Percentiles rank a stretch among this genome's conserved stretches.
phyloP scores from a whole-genome alignment of 495 filamentous ascomycete genomes.

The Penicillium salamii region DNA sequence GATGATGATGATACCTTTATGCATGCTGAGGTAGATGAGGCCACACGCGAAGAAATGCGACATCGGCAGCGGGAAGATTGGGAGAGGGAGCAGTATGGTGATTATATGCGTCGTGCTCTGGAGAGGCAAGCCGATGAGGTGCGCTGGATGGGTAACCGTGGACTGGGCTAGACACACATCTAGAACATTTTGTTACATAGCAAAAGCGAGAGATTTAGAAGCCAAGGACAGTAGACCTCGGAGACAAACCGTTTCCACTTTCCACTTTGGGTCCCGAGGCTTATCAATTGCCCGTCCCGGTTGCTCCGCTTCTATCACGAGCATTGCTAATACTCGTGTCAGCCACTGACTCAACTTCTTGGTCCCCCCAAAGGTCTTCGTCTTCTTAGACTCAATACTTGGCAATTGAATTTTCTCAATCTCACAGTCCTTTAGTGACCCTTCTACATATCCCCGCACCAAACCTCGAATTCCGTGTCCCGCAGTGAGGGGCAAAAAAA shows the following conservation, averaged over 20 bases:
- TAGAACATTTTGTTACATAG: too few species aligned
- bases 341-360: constrained; percentile 17
- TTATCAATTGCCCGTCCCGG: constrained; percentile 15
- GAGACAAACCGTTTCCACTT: background rate
- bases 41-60: constrained; percentile 39
- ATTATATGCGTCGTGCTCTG: constrained; percentile 70
- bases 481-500: constrained; percentile 26
- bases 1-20: constrained; percentile 42
- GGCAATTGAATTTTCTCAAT: too few species aligned
- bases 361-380: background rate
- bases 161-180: constrained; percentile 34
- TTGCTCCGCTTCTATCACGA: constrained; percentile 28
- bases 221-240: background rate
- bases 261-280: background rate
- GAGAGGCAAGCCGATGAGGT: constrained; percentile 81
- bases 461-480: background rate
- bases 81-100: constrained; percentile 57
- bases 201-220: background rate
- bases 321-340: constrained; percentile 30
- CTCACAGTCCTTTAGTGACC: too few species aligned
- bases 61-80: constrained; percentile 36
- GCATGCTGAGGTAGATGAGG: constrained; percentile 33
- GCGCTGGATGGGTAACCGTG: constrained; percentile 69
- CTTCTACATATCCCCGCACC: background rate
- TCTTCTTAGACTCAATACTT: background rate